Conservation (phyloP, 2,329 filamentous ascomycete genomes). For the Remersonia thermophila region DNA sequence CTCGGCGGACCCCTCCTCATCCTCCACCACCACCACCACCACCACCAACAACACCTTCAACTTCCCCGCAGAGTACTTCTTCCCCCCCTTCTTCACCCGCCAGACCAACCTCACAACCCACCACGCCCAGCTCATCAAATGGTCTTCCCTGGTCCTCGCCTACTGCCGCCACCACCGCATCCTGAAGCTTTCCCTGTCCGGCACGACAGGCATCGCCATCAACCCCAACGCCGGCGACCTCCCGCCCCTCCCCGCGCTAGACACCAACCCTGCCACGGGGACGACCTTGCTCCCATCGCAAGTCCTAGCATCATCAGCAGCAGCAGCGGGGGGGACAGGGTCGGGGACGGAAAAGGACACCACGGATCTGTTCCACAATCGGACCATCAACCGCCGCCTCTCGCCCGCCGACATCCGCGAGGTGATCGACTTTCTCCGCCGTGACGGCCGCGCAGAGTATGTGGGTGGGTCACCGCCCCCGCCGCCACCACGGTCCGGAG, state of each 20-base stretch:
- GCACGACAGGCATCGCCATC: constrained; percentile 36
- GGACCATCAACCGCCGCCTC: constrained; percentile 38
- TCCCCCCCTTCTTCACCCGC: constrained; percentile 76
- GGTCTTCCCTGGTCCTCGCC: constrained; percentile 71
- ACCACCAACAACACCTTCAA: constrained; percentile 26
- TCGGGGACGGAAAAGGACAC: constrained; percentile 17
- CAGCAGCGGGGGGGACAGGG: constrained; percentile 21
- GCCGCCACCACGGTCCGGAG: constrained; percentile 16
- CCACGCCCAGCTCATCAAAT: constrained; percentile 68
- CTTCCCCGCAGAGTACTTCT: constrained; percentile 57
- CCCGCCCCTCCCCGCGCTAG: constrained; percentile 19
- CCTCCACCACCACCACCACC: constrained; percentile 1
- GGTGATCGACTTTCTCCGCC: constrained; percentile 46
- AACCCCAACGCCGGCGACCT: constrained; percentile 22
- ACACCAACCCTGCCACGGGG: no score
- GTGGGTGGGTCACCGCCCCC: constrained; percentile 22
- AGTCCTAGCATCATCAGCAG: constrained; percentile 25
- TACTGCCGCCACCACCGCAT: constrained; percentile 71
- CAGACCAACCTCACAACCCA: constrained; percentile 64
- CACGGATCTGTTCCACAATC: constrained; percentile 44
- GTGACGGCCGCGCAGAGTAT: constrained; percentile 55
- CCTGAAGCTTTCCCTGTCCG: constrained; percentile 58
- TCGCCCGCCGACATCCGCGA: constrained; percentile 39
- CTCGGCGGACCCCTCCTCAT: background rate
- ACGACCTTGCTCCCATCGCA: no score